Base-by-base conservation (phyloP, 164 flowering plant species). In the Vitis amurensis region DNA sequence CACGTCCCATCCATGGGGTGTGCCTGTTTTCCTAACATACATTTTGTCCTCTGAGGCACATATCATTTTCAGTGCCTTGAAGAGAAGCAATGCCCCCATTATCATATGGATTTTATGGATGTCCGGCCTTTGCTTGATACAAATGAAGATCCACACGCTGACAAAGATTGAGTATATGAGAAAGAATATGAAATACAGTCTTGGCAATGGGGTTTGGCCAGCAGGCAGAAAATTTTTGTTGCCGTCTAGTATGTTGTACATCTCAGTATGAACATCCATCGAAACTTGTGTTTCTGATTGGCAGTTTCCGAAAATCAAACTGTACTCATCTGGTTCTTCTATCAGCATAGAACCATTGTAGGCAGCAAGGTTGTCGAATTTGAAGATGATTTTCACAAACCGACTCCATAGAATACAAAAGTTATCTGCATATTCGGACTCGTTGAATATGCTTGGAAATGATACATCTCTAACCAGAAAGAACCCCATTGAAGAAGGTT, bases 1-100 rank as follows among this genome's bases (percentile, higher is more conserved):
- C 0, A 84, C 68, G 30, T 81, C 82, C 87, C 87, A 81, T 0
- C 85, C 85, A 50, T 78, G 85, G 2, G 83, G 75, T 3, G 83
- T 79, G 2, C 87, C 87, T 1, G 85, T 81, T 63, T 55, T 68
- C 29, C 67, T 59, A 3, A 79, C 79, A 61, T 50, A 78, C 15
- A 44, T 59, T 17, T 73, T 69, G 55, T 81, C 83, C 55, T 82
- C 85, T 1, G 80, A 70, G 3, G 82, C 87, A 59, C 83, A 84
- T 4, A 81, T 68, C 69, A 84, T 55, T 37, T 81, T 78, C 12
- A 82, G 58, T 0, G 73, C 77, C 55, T 84, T 84, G 52, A 78
- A 64, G n/a, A 81, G 13, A 1, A 81, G 74, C 60, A 81, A 52
- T 5, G 80, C 85, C 0, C 69, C 83, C 78, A 84, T 81, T 11